Percentiles rank a stretch among this genome's conserved stretches.
These are phyloP conservation scores for Diutina sp. DNA, from an alignment of 1,139 yeast species.

Conservation along the genomic window DNA sequence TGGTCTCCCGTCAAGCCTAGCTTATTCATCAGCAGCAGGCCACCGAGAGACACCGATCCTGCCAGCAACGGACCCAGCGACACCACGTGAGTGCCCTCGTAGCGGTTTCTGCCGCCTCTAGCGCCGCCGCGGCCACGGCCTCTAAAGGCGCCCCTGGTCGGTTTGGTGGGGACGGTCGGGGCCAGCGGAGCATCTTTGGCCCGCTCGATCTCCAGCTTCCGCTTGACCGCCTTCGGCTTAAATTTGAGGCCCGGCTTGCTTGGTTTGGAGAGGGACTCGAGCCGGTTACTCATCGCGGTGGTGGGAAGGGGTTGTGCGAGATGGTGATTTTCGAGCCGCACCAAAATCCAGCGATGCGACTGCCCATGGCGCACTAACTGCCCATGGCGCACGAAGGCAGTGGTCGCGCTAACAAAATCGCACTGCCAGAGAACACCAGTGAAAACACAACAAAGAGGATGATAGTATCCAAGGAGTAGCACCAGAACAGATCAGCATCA, in stretches of 20 bases:
- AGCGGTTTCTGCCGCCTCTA: slow-evolving; percentile 27
- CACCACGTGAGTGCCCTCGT: slow-evolving; percentile 56
- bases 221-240: slow-evolving; percentile 71
- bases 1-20: slow-evolving; percentile 16
- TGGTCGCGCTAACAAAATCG: too few species aligned
- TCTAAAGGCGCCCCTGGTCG: background rate
- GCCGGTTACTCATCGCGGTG: slow-evolving; percentile 25
- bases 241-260: slow-evolving; percentile 46
- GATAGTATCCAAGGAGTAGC: too few species aligned
- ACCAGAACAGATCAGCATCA: too few species aligned
- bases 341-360: background rate
- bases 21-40: slow-evolving; percentile 17
- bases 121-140: slow-evolving; percentile 13
- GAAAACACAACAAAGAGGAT: too few species aligned
- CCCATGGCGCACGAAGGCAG: too few species aligned
- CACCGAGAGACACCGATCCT: slow-evolving; percentile 40
- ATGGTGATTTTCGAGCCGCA: background rate
- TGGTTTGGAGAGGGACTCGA: slow-evolving; percentile 28
- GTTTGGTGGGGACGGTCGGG: slow-evolving; percentile 7
- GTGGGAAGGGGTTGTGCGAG: background rate
- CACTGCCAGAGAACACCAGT: too few species aligned
- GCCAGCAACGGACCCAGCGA: slow-evolving; percentile 63
- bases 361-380: too few species aligned
- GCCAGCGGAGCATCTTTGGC: slow-evolving; percentile 57
- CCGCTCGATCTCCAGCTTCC: slow-evolving; percentile 75